Percentiles rank a stretch among this genome's conserved stretches.
These are phyloP conservation scores for Kwoniella newhampshirensis DNA, from an alignment of 768 basidiomycete species.

Conservation along the genomic window DNA sequence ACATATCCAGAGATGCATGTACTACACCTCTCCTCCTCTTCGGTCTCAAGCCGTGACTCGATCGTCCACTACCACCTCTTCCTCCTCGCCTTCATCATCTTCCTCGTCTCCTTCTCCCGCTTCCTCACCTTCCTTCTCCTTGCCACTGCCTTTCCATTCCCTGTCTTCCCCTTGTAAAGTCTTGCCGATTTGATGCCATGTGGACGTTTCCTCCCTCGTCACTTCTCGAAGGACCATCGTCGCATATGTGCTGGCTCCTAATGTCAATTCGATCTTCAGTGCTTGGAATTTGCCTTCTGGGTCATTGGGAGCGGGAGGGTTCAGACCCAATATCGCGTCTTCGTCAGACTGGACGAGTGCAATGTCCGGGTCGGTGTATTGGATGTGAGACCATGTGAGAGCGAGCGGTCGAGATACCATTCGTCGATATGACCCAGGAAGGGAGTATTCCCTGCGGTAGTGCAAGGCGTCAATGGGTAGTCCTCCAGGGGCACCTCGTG, in stretches of 20 bases:
- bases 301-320: slow-evolving; percentile 60
- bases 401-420: slow-evolving; percentile 82
- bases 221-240: slow-evolving; percentile 79
- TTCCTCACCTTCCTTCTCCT: slow-evolving; percentile 9
- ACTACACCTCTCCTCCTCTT: too few species aligned
- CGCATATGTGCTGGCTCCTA: slow-evolving; percentile 91
- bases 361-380: slow-evolving; percentile 91
- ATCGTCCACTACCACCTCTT: not conserved
- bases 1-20: too few species aligned
- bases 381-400: slow-evolving; percentile 75
- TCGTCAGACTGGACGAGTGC: slow-evolving; percentile 92
- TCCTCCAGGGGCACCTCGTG: not conserved
- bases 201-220: slow-evolving; percentile 50
- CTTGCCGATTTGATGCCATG: slow-evolving; percentile 49
- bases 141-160: slow-evolving; percentile 31
- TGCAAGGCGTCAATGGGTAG: not conserved
- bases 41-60: too few species aligned
- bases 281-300: slow-evolving; percentile 80
- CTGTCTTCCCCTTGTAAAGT: slow-evolving; percentile 48
- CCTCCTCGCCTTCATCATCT: slow-evolving; percentile 6
- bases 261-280: slow-evolving; percentile 76
- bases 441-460: slow-evolving; percentile 82
- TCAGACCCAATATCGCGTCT: slow-evolving; percentile 77
- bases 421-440: slow-evolving; percentile 89
- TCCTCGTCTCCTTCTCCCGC: slow-evolving; percentile 5